Evolutionary conservation across 2,329 filamentous ascomycete species (phyloP), one percentile per base, ranked within the genome.

Genomic region (Eutypa lata): DNA sequence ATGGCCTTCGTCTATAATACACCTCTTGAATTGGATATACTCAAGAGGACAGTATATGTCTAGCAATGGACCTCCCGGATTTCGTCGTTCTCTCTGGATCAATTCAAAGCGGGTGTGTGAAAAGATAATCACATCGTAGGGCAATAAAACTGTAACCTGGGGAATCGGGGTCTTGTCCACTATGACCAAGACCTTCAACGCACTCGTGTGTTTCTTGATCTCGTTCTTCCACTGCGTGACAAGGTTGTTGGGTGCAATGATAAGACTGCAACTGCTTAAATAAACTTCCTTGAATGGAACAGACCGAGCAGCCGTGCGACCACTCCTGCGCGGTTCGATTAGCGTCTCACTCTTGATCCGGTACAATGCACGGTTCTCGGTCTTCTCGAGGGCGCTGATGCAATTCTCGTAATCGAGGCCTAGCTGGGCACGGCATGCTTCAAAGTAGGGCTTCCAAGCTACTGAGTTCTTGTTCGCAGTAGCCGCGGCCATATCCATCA

Each of bases 1-100:
- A 67, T 97, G 91, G 0, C 93, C 93, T 76, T 97, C 93, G 58
- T 97, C 93, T 18, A 96, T 88, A 45, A 97, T 92, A 46, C 95
- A 86, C 1, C 93, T 81, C 62, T 96, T 87, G 80, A 93, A 96
- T 61, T 90, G 91, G 3, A 97, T 70, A 7, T 82, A 71, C 38
- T 84, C 83, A 18, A 97, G 70, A 0, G 88, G 82, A 1, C 84
- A 89, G 10, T 79, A 67, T 31, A 53, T 37, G 57, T 68, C 68
- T 28, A 55, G 37, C 48, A 56, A 2, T 57, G 63, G 28, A 55
- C 62, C 7, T 57, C 60, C 48, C 61, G 73, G 64, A 55, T 67
- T 46, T 61, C 72, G 52, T 58, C 80, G 66, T 57, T 80, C 58
- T 79, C 77, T 53, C 73, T 76, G 35, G 74, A 86, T 68, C 54